Conservation (phyloP, 441 rosid species). For the Euphorbia celastroides region DNA sequence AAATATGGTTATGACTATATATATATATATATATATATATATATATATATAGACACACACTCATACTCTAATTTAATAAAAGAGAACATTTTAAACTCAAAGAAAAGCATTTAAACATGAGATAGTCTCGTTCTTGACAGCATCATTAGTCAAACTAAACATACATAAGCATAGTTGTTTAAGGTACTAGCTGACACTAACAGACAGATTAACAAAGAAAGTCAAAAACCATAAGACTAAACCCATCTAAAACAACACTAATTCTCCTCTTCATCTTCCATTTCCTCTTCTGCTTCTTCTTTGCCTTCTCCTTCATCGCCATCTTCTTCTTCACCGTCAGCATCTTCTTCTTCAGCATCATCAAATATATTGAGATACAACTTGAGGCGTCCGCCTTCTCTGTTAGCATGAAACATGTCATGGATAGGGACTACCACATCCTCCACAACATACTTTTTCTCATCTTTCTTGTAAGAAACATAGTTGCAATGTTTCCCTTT, state of each 20-base stretch:
- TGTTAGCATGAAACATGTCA: conserved; percentile 10
- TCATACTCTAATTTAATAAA: too few relatives aligned
- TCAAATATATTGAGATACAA: not conserved
- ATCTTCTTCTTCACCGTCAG: too few relatives aligned
- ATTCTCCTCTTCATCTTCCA: not conserved
- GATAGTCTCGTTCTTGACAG: not conserved
- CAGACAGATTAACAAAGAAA: not conserved
- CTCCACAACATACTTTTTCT: not conserved
- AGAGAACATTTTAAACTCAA: too few relatives aligned
- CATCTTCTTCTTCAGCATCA: not conserved
- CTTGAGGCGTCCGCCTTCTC: conserved; percentile 13
- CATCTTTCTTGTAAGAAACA: not conserved
- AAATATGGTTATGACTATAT: too few relatives aligned
- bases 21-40: too few relatives aligned
- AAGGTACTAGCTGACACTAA: not conserved
- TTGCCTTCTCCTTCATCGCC: not conserved
- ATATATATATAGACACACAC: too few relatives aligned
- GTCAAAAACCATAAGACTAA: not conserved
- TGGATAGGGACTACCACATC: conserved; percentile 10
- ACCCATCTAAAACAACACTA: not conserved
- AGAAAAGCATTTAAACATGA: not conserved
- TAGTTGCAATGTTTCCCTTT: conserved; percentile 7
- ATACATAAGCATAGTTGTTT: not conserved
- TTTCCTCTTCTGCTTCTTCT: not conserved
- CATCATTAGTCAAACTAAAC: not conserved